Percentiles rank a stretch among this genome's conserved stretches.
Conservation (phyloP, 495 filamentous ascomycete genomes). For the Neurospora sp. region DNA sequence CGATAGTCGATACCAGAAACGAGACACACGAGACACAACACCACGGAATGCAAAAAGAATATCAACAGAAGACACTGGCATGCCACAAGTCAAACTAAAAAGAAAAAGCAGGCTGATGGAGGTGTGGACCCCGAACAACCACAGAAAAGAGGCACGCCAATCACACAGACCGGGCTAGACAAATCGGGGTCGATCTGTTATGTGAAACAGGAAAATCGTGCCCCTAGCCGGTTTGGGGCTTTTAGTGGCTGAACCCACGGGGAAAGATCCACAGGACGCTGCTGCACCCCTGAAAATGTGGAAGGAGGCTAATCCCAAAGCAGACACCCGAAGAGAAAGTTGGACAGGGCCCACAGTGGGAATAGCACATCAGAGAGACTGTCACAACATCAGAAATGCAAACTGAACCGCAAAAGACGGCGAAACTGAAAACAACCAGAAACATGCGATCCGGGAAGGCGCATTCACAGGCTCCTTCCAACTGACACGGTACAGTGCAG, state of each 20-base stretch:
- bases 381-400: neutral
- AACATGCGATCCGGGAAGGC: neutral
- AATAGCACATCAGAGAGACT: neutral
- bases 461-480: neutral
- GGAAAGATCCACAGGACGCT: neutral
- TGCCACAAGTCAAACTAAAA: neutral
- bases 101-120: neutral
- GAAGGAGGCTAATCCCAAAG: neutral
- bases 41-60: neutral
- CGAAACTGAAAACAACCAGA: neutral
- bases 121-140: neutral
- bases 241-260: constrained; percentile 1
- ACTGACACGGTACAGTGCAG: neutral
- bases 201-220: constrained; percentile 9
- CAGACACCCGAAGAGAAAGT: neutral
- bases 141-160: neutral
- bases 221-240: neutral
- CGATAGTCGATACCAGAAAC: neutral
- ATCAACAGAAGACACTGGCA: neutral
- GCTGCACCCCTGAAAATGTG: neutral
- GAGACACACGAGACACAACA: neutral
- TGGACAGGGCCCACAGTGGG: neutral
- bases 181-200: neutral
- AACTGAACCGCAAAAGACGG: neutral
- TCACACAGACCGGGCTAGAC: neutral